phyloP scores from a whole-genome alignment of 306 rosid species.

The Arachis stenosperma region DNA sequence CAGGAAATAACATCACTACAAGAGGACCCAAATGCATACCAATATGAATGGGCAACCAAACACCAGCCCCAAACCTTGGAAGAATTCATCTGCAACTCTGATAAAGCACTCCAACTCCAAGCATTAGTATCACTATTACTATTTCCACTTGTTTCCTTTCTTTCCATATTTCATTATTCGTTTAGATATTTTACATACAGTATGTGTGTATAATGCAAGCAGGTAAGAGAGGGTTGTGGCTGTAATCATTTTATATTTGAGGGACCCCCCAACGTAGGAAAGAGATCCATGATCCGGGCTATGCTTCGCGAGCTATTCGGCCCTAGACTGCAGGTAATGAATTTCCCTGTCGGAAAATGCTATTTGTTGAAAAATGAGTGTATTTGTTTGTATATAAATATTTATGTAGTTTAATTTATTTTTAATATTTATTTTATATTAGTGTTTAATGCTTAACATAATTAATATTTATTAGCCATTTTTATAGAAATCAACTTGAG shows the following conservation, averaged over 20 bases:
- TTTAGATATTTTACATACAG: too few species aligned
- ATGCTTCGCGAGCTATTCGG: constrained; percentile 80
- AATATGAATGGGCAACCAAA: constrained; percentile 66
- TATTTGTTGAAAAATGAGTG: not conserved
- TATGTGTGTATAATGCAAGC: too few species aligned
- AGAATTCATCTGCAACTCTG: constrained; percentile 72
- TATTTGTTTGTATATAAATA: not conserved
- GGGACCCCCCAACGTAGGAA: constrained; percentile 83
- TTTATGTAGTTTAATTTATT: too few species aligned
- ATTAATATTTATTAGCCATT: too few species aligned
- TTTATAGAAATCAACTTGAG: too few species aligned
- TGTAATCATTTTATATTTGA: constrained; percentile 76
- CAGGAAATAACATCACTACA: too few species aligned
- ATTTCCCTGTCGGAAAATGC: not conserved
- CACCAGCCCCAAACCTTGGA: constrained; percentile 61
- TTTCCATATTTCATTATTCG: too few species aligned
- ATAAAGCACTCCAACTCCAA: constrained; percentile 56
- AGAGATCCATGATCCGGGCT: constrained; percentile 85
- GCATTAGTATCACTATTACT: constrained; percentile 41
- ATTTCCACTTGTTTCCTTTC: not conserved
- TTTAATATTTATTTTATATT: too few species aligned
- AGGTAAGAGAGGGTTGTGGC: constrained; percentile 38
- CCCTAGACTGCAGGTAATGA: constrained; percentile 48
- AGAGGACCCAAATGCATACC: constrained; percentile 3
- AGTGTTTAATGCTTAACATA: too few species aligned